Conservation (phyloP, 1,284 basidiomycete species). For the Malassezia sp. region DNA sequence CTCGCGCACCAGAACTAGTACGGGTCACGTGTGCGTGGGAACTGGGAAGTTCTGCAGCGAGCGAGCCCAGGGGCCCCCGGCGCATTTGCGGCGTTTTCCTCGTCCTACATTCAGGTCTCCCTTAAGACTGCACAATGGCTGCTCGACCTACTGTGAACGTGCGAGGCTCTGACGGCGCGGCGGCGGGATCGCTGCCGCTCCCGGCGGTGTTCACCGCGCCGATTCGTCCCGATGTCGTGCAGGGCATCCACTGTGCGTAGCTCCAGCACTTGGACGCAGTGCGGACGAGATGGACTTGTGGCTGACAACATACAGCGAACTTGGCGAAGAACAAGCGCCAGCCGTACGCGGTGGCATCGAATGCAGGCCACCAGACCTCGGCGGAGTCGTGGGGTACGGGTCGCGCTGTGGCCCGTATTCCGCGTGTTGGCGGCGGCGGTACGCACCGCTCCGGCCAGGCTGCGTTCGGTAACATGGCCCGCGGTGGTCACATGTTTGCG, state of each 20-base stretch:
- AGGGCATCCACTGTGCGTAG: slow-evolving; percentile 89
- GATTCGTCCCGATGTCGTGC: slow-evolving; percentile 95
- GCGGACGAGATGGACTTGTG: not conserved
- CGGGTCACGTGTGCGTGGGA: slow-evolving; percentile 16
- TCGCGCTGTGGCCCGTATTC: slow-evolving; percentile 99
- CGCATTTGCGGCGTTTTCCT: slow-evolving; percentile 17
- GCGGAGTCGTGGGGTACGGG: slow-evolving; percentile 99
- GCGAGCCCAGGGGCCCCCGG: not conserved
- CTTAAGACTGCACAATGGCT: slow-evolving; percentile 14
- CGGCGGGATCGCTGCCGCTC: slow-evolving; percentile 77
- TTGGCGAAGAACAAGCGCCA: slow-evolving; percentile 98
- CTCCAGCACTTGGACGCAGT: too few relatives aligned
- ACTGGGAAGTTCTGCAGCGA: slow-evolving; percentile 11
- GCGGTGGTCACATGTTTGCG: slow-evolving; percentile 97
- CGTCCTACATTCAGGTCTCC: slow-evolving; percentile 15
- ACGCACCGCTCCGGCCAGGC: slow-evolving; percentile 95
- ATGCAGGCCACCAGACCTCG: slow-evolving; percentile 97
- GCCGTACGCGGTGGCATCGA: slow-evolving; percentile 90
- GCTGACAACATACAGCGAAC: slow-evolving; percentile 59
- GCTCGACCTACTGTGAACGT: slow-evolving; percentile 39
- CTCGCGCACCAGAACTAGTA: slow-evolving; percentile 6
- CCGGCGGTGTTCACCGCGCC: slow-evolving; percentile 96
- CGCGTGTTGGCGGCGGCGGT: slow-evolving; percentile 97
- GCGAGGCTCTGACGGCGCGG: slow-evolving; percentile 51
- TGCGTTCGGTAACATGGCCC: slow-evolving; percentile 65